Percentiles rank a stretch among this genome's conserved stretches.
phyloP scores from a whole-genome alignment of 257 asterid genomes.

The Thymus mandschuricus region DNA sequence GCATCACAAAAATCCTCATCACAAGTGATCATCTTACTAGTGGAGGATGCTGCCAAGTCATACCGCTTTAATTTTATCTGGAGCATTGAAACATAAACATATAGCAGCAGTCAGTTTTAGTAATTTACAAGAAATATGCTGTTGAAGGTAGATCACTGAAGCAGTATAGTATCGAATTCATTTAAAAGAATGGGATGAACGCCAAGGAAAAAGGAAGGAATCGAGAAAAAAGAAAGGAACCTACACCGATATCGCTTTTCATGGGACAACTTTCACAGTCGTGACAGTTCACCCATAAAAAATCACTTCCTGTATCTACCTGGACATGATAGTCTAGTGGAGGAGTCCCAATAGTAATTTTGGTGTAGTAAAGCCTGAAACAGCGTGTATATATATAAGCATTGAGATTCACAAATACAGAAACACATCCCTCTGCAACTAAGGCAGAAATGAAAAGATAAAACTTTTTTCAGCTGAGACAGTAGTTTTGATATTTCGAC shows the following conservation, averaged over 20 bases:
- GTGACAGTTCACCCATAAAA: conserved; percentile 91
- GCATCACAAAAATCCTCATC: conserved; percentile 75
- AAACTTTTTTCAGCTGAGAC: too few species aligned
- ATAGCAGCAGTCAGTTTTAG: background rate
- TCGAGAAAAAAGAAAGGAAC: conserved; percentile 23
- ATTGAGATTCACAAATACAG: conserved; percentile 15
- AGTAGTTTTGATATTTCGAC: too few species aligned
- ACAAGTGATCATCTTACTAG: conserved; percentile 63
- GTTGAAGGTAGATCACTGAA: background rate
- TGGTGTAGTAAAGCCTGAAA: conserved; percentile 90
- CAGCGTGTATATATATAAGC: conserved; percentile 29
- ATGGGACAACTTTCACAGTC: conserved; percentile 77
- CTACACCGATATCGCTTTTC: conserved; percentile 77
- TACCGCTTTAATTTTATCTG: conserved; percentile 79
- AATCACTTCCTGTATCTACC: conserved; percentile 99
- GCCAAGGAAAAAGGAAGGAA: background rate
- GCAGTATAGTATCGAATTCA: background rate
- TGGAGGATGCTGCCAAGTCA: conserved; percentile 69
- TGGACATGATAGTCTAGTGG: conserved; percentile 86
- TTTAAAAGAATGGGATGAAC: background rate
- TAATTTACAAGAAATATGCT: conserved; percentile 14
- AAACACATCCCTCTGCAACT: too few species aligned
- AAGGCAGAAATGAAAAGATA: too few species aligned
- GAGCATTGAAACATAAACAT: conserved; percentile 31
- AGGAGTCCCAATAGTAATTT: conserved; percentile 87